Base-by-base conservation (phyloP, 441 rosid genomes). In the Sinapis alba region DNA sequence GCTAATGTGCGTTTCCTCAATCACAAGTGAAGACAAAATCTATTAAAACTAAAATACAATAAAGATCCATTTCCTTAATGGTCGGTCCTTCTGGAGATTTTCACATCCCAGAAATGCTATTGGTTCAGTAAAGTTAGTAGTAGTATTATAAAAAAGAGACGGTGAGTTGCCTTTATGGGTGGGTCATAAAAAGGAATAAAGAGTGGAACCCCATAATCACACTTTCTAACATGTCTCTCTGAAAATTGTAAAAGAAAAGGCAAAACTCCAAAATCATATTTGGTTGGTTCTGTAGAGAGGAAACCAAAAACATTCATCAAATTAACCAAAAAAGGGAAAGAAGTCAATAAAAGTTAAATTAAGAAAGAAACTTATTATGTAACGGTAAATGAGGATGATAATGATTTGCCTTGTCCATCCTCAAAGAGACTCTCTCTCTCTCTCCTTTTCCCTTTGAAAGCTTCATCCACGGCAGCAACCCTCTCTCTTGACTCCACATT, bases 381-480 rank as follows among this genome's bases (percentile, higher is more conserved):
- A 59, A 19, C 62, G 30, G 72, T 47, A 75, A 78, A 63, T 84
- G 86, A 84, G 58, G 89, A 16, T 47, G 53, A 85, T 88, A n/a
- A n/a, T n/a, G n/a, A 19, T 51, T 57, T 65, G 68, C 76, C 76
- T 32, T 16, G 80, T 77, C 80, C 76, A 70, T 56, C 83, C 77
- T 84, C 85, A 69, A 83, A 85, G 87, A 78, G 69, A 57, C 60
- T 54, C 43, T 11, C 68, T 10, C 64, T 60, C 58, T 23, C 26
- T 23, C 26, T 34, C 27, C 20, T 82, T 69, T 76, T 73, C 74
- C 86, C 84, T 81, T 66, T 24, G 77, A 66, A 65, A 70, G 76
- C 69, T 30, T 81, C 83, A 83, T 83, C 81, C 84, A 81, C 53
- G 73, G 77, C 82, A 75, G 19, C 65, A 59, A 30, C 59, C 50